Evolutionary conservation across 768 basidiomycete genomes (phyloP), one percentile per base, ranked within the genome.

Genomic region (Suillus subalutaceus): DNA sequence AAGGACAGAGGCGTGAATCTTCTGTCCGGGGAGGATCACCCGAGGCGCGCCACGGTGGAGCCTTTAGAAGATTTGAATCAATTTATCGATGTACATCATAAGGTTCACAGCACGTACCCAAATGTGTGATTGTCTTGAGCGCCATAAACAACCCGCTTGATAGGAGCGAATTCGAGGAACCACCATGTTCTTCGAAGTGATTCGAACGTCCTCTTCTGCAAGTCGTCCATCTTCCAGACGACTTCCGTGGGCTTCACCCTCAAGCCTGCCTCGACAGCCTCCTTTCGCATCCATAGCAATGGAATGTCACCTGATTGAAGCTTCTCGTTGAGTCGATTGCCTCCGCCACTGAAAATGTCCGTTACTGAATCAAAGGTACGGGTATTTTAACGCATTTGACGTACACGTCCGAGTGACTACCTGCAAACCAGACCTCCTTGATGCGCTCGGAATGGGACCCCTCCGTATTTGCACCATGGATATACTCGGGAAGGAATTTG

Each of bases 401-500:
- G 64, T 61, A 79, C 78, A 79, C 73, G 58, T 80, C 79, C 0
- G 77, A 77, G 56, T 76, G 75, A 20, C 63, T 66, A 9, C 75
- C 75, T 8, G 67, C 64, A 60, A 76, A 76, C 75, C 75, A 79
- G 7, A 79, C 79, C 58, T 80, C 79, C 44, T 77, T 74, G 13
- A 72, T 67, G 3, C 73, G 71, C 15, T 41, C 73, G 12, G 57
- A 62, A 32, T 37, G 35, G 10, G 38, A 48, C 20, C 61, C 37
- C 10, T 62, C 56, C 12, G 63, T 53, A 2, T 37, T 44, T 16
- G 66, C 69, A 60, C 41, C 73, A 64, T 62, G 66, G 32, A 52
- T 62, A 67, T 60, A 79, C 62, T 78, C 76, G 0, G 78, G 78
- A 18, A 75, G 66, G 56, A 76, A 79, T 65, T 78, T 79, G 16